Evolutionary conservation across 805 yeast species (phyloP).

Genomic region (Yamadazyma kitorensis): DNA sequence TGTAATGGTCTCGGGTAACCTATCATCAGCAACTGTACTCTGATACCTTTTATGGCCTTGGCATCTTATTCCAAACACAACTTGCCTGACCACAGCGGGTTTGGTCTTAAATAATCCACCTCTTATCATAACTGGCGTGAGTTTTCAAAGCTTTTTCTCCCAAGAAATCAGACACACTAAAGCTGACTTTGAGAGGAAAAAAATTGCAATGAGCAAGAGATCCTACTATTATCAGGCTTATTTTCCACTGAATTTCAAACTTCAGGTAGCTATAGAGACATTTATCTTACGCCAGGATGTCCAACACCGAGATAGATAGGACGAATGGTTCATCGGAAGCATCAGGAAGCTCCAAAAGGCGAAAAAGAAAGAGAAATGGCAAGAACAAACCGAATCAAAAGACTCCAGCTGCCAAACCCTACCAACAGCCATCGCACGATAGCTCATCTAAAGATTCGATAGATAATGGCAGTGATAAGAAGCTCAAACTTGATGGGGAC

Average conservation of each 20-base stretch:
- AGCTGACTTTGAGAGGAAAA: neutral
- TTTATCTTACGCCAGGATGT: conserved; percentile 1
- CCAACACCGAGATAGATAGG: conserved; percentile 7
- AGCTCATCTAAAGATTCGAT: no score
- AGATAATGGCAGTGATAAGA: no score
- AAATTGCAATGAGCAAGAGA: no score
- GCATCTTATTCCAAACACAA: neutral
- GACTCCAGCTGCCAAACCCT: no score
- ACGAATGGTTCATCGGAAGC: conserved; percentile 12
- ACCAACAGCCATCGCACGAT: no score
- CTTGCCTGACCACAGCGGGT: neutral
- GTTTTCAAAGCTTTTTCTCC: no score
- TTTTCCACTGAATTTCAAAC: no score
- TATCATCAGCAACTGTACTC: conserved; percentile 9
- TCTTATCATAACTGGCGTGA: no score
- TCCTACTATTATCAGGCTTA: no score
- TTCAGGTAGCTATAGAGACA: neutral
- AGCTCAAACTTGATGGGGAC: no score
- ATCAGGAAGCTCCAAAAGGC: conserved; percentile 4
- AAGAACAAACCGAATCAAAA: conserved; percentile 13
- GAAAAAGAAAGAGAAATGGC: conserved; percentile 29
- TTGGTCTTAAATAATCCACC: neutral
- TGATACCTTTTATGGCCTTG: neutral
- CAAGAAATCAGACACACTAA: neutral
- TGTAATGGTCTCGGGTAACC: conserved; percentile 31